Base-by-base conservation (phyloP, 1,139 yeast genomes). In the Lodderomyces oxycetoniae region DNA sequence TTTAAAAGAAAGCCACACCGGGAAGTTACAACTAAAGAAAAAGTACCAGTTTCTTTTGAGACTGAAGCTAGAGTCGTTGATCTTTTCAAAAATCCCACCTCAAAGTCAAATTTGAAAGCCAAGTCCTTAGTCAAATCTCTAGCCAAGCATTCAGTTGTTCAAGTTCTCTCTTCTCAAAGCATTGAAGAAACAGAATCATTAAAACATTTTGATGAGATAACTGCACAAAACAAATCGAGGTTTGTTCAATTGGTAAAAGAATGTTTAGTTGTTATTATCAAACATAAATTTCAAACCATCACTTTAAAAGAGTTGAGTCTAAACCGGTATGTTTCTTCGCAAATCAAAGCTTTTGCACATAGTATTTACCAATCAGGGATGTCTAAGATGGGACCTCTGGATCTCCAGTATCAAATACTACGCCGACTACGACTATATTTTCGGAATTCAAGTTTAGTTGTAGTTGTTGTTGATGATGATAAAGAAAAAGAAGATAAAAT, bases 231-330 rank as follows among this genome's bases (percentile, higher is more conserved):
- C 24, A 31, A 31, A 20, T 9, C 12, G 11, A 19, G 17, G 13
- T 25, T 25, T 9, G 20, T 25, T n/a, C 25, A 31, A 14, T 17
- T 31, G 24, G 29, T 31, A 10, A 31, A 31, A 25, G 29, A 31
- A 19, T 26, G 29, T 10, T 20, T 31, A 20, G 26, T 26, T 13
- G 25, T 12, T 2, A 25, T 31, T 10, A 31, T 31, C 17, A 26
- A 26, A n/a, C 20, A 8, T 4, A 11, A 11, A 2, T 31, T 31
- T 26, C 13, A 19, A n/a, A 23, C 11, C 10, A 31, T 17, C 4
- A 16, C 29, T 2, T 13, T 31, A 9, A 17, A 25, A 14, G 29
- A 31, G 8, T 26, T 31, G 22, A 19, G 16, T 15, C n/a, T 15
- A 14, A 17, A 25, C 25, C 5, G 17, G 14, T 17, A 6, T n/a